A percentile compares a stretch with the other conserved stretches of the same genome.
phyloP scores from a whole-genome alignment of 345 rosid species.

The Cochlearia excelsa region DNA sequence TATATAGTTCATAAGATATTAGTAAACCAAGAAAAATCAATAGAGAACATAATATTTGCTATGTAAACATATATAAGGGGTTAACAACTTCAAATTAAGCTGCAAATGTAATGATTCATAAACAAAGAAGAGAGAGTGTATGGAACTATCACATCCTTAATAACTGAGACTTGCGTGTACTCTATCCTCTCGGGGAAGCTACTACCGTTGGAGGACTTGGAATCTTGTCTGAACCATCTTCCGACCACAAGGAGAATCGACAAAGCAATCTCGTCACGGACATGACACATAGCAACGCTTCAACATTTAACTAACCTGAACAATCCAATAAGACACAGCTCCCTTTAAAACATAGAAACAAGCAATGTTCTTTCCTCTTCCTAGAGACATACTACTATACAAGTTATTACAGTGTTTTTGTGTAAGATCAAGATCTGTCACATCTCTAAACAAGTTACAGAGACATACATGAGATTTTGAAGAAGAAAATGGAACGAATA shows the following conservation, averaged over 20 bases:
- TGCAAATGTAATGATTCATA: background rate
- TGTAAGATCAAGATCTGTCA: background rate
- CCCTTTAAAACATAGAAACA: conserved; percentile 34
- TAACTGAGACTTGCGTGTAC: conserved; percentile 87
- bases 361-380: too few relatives aligned
- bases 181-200: conserved; percentile 54
- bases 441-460: background rate
- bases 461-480: background rate
- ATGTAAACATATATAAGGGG: background rate
- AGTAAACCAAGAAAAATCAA: background rate
- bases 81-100: background rate
- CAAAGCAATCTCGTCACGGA: conserved; percentile 70
- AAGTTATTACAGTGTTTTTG: too few relatives aligned
- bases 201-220: conserved; percentile 53
- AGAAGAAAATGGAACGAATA: too few relatives aligned
- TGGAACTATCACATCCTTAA: conserved; percentile 93
- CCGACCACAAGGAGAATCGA: conserved; percentile 90
- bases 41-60: background rate
- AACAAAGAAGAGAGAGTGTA: conserved; percentile 41
- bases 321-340: background rate
- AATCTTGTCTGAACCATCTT: conserved; percentile 87
- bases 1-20: background rate
- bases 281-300: conserved; percentile 98
- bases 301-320: conserved; percentile 75
- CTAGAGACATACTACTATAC: too few relatives aligned